Conservation (phyloP, 768 basidiomycete genomes). For the Russula olivacea region DNA sequence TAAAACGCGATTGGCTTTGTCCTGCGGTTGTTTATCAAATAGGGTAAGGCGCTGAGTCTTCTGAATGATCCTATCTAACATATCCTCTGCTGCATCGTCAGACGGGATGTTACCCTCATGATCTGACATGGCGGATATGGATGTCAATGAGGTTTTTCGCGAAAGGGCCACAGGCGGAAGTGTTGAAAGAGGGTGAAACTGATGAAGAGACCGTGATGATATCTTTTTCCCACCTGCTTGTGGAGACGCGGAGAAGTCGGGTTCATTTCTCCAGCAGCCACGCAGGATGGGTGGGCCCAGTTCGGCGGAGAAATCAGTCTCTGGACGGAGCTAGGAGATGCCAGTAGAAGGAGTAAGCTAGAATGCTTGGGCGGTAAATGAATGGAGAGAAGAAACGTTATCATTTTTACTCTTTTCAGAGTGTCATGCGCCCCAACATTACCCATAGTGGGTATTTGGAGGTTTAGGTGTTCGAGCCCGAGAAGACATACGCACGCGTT, state of each 20-base stretch:
- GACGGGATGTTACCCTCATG: neutral
- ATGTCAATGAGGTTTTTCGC: slow-evolving; percentile 7
- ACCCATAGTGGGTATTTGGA: neutral
- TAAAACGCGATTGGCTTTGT: slow-evolving; percentile 17
- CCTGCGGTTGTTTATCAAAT: slow-evolving; percentile 12
- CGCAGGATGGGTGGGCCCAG: slow-evolving; percentile 58
- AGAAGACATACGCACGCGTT: slow-evolving; percentile 31
- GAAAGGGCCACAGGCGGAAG: neutral
- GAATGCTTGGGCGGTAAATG: neutral
- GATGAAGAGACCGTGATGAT: slow-evolving; percentile 4
- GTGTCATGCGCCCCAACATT: neutral
- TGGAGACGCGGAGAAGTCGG: slow-evolving; percentile 13
- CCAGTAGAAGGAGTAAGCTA: neutral
- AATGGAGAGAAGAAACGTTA: slow-evolving; percentile 30
- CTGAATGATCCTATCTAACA: neutral
- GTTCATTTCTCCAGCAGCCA: slow-evolving; percentile 53
- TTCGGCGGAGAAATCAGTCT: slow-evolving; percentile 53
- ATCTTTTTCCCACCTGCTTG: slow-evolving; percentile 5
- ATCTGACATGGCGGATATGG: neutral
- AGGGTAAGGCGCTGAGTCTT: slow-evolving; percentile 19
- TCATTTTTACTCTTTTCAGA: neutral
- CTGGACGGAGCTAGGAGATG: slow-evolving; percentile 51
- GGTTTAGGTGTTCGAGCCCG: neutral
- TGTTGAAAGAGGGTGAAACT: slow-evolving; percentile 10
- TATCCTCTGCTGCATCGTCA: slow-evolving; percentile 10